These are phyloP conservation scores for Syzygium syzygioides DNA, from an alignment of 441 rosid genomes.

Conservation along the genomic window DNA sequence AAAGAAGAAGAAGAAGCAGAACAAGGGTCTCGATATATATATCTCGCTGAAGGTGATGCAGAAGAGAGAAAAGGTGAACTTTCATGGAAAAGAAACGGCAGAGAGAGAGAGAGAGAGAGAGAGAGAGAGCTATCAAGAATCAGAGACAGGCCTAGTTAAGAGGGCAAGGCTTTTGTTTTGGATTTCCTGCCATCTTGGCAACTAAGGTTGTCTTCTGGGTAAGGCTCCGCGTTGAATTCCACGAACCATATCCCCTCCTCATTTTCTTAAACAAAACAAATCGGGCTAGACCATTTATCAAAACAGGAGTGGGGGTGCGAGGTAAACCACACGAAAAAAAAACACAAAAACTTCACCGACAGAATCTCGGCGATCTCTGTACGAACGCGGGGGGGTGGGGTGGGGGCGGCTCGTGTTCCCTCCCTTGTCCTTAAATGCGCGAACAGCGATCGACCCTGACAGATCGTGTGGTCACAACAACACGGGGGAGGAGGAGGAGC, in stretches of 20 bases:
- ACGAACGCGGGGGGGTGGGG: background rate
- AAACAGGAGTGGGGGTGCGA: background rate
- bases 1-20: background rate
- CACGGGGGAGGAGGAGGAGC: too few species aligned
- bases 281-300: background rate
- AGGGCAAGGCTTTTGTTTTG: background rate
- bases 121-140: background rate
- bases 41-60: background rate
- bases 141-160: background rate
- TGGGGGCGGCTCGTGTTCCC: background rate
- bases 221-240: conserved; percentile 23
- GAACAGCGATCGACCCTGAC: background rate
- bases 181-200: background rate
- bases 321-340: background rate
- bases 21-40: background rate
- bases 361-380: background rate
- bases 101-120: background rate
- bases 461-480: background rate
- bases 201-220: conserved; percentile 22
- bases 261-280: background rate
- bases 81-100: background rate
- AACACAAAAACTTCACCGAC: conserved; percentile 21
- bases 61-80: background rate
- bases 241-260: background rate
- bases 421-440: background rate